Conservation (phyloP, 768 basidiomycete genomes). For the Boletus vermiculosoides region DNA sequence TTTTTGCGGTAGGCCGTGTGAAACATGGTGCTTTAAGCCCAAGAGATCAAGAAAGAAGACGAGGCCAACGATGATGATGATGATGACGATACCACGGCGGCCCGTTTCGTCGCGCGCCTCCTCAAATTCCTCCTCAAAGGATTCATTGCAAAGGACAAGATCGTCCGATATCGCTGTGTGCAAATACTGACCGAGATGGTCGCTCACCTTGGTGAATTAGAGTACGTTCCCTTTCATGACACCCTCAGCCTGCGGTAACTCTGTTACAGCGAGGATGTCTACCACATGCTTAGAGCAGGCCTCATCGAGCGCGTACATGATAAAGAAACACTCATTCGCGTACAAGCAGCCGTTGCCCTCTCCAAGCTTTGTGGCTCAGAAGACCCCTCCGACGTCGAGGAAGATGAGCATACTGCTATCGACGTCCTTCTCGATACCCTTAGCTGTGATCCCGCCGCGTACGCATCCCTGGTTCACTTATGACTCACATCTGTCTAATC, state of each 20-base stretch:
- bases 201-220: constrained; percentile 75
- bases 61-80: constrained; percentile 46
- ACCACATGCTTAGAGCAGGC: constrained; percentile 53
- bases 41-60: constrained; percentile 35
- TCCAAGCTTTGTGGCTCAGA: constrained; percentile 75
- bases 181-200: constrained; percentile 81
- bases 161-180: constrained; percentile 75
- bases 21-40: constrained; percentile 28
- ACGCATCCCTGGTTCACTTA: constrained; percentile 29
- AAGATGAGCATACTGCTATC: constrained; percentile 43
- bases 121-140: constrained; percentile 75
- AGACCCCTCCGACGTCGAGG: constrained; percentile 54
- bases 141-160: constrained; percentile 84
- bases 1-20: neutral
- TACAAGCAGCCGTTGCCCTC: constrained; percentile 78
- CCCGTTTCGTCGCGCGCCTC: constrained; percentile 66
- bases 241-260: neutral
- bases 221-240: constrained; percentile 48
- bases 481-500: neutral
- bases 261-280: constrained; percentile 68
- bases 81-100: constrained; percentile 59
- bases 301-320: constrained; percentile 75
- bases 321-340: constrained; percentile 73
- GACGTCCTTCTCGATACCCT: constrained; percentile 69
- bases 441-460: constrained; percentile 74